phyloP scores from a whole-genome alignment of 495 filamentous ascomycete genomes.

The Sordaria brevicollis region DNA sequence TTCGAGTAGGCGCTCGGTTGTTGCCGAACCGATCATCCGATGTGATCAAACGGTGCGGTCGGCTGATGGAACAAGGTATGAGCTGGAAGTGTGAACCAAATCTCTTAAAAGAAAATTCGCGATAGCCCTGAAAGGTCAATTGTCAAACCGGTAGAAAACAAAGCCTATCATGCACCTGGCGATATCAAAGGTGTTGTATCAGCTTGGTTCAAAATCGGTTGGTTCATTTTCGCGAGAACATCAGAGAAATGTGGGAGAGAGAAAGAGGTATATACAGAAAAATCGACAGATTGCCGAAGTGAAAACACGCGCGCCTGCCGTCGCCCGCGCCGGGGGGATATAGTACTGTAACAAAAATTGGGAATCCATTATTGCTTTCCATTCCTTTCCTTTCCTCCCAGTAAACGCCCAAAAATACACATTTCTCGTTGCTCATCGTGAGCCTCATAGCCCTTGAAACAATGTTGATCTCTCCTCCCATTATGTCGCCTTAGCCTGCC shows the following conservation, averaged over 20 bases:
- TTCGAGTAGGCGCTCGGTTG: not conserved
- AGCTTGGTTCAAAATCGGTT: not conserved
- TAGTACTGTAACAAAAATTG: not conserved
- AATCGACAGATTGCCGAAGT: not conserved
- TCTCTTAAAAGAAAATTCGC: too few species aligned
- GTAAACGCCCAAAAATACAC: conserved; percentile 17
- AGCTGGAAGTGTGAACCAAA: too few species aligned
- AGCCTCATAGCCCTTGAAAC: not conserved
- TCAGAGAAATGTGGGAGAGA: not conserved
- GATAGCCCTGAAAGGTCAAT: too few species aligned
- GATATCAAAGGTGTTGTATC: too few species aligned
- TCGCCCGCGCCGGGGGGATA: not conserved
- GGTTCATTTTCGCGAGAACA: not conserved
- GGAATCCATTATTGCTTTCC: too few species aligned
- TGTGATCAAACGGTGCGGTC: not conserved
- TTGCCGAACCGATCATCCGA: not conserved
- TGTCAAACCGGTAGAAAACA: not conserved
- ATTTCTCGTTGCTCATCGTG: not conserved
- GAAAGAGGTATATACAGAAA: not conserved
- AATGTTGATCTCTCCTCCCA: not conserved
- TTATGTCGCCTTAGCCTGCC: not conserved
- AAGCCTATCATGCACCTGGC: not conserved
- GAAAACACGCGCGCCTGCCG: not conserved
- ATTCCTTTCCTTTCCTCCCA: not conserved
- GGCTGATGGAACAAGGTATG: not conserved